These are phyloP conservation scores for Zasmidium citrigriseum DNA, from an alignment of 2,329 filamentous ascomycete species.

Conservation along the genomic window DNA sequence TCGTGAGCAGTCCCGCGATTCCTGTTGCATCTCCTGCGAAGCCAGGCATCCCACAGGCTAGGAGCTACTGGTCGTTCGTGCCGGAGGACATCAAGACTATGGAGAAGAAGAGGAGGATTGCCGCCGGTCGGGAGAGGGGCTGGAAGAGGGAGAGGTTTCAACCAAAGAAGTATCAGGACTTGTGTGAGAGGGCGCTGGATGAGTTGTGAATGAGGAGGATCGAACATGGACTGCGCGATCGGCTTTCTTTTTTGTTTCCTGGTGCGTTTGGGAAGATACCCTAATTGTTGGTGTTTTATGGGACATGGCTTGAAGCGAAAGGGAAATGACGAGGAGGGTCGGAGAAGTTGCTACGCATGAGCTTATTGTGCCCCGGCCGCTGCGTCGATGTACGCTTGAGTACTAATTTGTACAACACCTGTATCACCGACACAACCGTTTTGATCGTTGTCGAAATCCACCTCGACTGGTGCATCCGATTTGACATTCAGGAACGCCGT, in stretches of 20 bases:
- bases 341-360: too few species aligned
- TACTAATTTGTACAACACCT: too few species aligned
- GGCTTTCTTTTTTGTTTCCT: too few species aligned
- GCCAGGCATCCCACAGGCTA: conserved; percentile 11
- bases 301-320: too few species aligned
- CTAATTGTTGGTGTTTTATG: neutral
- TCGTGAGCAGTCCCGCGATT: conserved; percentile 11
- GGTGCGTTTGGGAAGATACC: neutral
- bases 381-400: too few species aligned
- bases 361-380: too few species aligned
- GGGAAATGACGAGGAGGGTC: too few species aligned
- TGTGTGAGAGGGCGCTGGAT: conserved; percentile 32
- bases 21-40: neutral
- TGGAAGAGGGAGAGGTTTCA: conserved; percentile 34
- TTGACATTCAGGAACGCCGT: too few species aligned
- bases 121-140: conserved; percentile 28
- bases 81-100: conserved; percentile 27
- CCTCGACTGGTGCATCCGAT: too few species aligned
- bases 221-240: neutral
- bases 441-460: too few species aligned
- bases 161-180: conserved; percentile 24
- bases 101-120: conserved; percentile 29
- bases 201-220: conserved; percentile 26
- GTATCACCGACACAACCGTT: too few species aligned
- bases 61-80: conserved; percentile 30